Evolutionary conservation across 2,329 filamentous ascomycete species (phyloP), one percentile per base, ranked within the genome.

Genomic region (Fusarium nurragi): DNA sequence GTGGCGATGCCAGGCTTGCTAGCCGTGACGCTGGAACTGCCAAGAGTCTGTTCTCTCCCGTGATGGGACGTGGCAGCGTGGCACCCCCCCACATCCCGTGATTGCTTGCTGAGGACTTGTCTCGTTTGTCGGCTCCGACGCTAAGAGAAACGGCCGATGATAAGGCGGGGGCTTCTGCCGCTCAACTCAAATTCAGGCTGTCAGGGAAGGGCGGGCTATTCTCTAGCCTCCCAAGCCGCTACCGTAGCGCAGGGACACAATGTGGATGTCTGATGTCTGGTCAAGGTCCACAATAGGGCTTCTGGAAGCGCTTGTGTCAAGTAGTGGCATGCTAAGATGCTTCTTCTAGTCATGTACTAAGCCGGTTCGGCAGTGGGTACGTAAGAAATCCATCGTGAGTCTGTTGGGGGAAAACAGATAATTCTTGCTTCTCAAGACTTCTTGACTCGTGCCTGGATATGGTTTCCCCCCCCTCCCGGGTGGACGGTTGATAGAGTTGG

Each of bases 301-400:
- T 65, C 59, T 61, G 32, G 50, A 49, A 45, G 39, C 13, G 32
- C 34, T 54, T 30, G 52, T 63, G 62, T 66, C 62, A 65, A 26
- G 45, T 38, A 49, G 36, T 28, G 18, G 28, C 44, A 43, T 52
- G 36, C 43, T 52, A 44, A 32, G 54, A 25, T 19, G 18, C 36
- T 26, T 28, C 18, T 46, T 8, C 22, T 57, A 67, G 64, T 67
- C 64, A 67, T 65, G 60, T 22, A 14, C 16, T 12, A 21, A 41
- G 4, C 13, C 22, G 21, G 26, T 43, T 51, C 44, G 44, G 38
- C 38, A 52, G 38, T 52, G 30, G 22, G 14, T 34, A n/a, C 32
- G 32, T 34, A 30, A 30, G 13, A 30, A 30, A 14, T 6, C 12
- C 26, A 13, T 13, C 14, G 26, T 30, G 9, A 18, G 9, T 10